phyloP scores from a whole-genome alignment of 306 rosid genomes.

The Betula pendula region DNA sequence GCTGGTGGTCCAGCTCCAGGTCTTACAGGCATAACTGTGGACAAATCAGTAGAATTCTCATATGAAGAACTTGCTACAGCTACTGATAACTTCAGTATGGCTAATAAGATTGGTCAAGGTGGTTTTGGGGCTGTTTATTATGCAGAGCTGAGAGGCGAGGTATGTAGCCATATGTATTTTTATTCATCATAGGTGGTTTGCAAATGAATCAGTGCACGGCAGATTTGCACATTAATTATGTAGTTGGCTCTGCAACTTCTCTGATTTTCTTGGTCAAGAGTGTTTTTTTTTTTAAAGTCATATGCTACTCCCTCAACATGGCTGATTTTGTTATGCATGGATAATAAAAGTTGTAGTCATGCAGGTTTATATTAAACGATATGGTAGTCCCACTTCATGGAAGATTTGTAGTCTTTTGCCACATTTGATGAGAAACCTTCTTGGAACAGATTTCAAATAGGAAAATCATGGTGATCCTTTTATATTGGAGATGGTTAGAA shows the following conservation, averaged over 20 bases:
- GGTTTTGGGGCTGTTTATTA: conserved; percentile 88
- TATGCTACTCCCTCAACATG: too few species aligned
- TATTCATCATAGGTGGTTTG: conserved; percentile 1
- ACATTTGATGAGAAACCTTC: neutral
- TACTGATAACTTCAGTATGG: conserved; percentile 72
- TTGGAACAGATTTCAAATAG: neutral
- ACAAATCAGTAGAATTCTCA: conserved; percentile 73
- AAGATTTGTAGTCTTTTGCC: neutral
- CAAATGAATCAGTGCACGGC: neutral
- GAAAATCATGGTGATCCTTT: neutral
- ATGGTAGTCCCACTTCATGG: neutral
- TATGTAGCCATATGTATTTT: conserved; percentile 35
- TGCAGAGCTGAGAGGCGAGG: conserved; percentile 93
- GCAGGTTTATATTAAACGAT: neutral
- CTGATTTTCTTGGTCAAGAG: neutral
- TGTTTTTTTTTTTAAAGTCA: too few species aligned
- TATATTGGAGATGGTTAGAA: neutral
- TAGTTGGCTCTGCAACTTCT: neutral
- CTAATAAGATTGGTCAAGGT: conserved; percentile 80
- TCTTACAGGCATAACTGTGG: conserved; percentile 52
- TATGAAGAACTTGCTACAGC: conserved; percentile 77
- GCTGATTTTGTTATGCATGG: neutral
- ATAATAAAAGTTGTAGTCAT: neutral
- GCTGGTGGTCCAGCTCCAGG: conserved; percentile 37
- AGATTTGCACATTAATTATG: neutral